Evolutionary conservation across 2,329 filamentous ascomycete species (phyloP).

Genomic region (Alternaria sp.): DNA sequence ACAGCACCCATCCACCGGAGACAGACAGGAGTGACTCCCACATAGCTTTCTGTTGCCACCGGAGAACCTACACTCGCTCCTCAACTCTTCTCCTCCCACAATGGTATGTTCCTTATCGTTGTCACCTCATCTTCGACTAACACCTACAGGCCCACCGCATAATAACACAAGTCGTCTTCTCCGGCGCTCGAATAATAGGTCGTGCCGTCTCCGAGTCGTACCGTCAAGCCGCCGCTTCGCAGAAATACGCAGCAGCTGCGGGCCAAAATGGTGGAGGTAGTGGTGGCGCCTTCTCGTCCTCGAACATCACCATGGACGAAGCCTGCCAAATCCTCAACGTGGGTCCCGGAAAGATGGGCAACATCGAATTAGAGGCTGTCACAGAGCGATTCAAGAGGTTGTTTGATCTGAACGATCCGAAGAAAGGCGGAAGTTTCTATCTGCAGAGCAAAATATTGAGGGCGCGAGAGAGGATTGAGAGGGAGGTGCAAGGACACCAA

Average conservation of each 20-base stretch:
- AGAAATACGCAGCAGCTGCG: slow-evolving; percentile 79
- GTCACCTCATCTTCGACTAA: slow-evolving; percentile 31
- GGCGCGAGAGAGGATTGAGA: slow-evolving; percentile 89
- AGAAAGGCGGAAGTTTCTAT: slow-evolving; percentile 97
- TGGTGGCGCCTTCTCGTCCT: slow-evolving; percentile 62
- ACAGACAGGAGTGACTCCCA: slow-evolving; percentile 6
- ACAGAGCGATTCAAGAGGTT: slow-evolving; percentile 90
- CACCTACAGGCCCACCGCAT: slow-evolving; percentile 82
- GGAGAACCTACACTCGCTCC: not conserved
- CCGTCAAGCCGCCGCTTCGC: slow-evolving; percentile 89
- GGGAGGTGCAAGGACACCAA: slow-evolving; percentile 77
- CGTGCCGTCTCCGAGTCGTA: slow-evolving; percentile 94
- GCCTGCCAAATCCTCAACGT: slow-evolving; percentile 98
- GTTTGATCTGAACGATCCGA: slow-evolving; percentile 92
- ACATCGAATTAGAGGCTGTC: slow-evolving; percentile 80
- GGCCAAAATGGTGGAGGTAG: slow-evolving; percentile 65
- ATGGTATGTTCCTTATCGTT: slow-evolving; percentile 36
- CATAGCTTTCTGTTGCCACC: not conserved
- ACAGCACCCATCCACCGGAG: slow-evolving; percentile 26
- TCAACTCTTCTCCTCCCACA: not conserved
- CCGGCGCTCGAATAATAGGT: slow-evolving; percentile 88
- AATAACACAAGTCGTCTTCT: slow-evolving; percentile 90
- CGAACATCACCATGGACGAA: slow-evolving; percentile 90
- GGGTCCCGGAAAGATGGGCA: slow-evolving; percentile 80
- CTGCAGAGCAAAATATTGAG: slow-evolving; percentile 95